A percentile compares a stretch with the other conserved stretches of the same genome.
Conservation (phyloP, 495 filamentous ascomycete species). For the Lophiotrema nucula region DNA sequence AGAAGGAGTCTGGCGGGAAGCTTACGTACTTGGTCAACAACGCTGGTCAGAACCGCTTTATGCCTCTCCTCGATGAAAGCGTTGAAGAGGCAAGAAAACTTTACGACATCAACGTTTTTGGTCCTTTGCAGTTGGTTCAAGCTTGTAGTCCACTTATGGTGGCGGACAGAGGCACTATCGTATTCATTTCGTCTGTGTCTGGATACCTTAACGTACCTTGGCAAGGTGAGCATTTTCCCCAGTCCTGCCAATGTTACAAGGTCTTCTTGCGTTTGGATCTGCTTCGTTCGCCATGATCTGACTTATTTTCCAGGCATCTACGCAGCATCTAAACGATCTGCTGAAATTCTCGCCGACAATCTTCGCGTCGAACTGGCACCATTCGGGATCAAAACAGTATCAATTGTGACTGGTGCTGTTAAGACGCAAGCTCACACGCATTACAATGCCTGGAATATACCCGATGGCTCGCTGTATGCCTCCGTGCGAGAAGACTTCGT, state of each 20-base stretch:
- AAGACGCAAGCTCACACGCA: background rate
- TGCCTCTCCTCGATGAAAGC: constrained; percentile 15
- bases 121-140: constrained; percentile 41
- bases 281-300: background rate
- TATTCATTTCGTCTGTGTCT: constrained; percentile 31
- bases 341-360: constrained; percentile 10
- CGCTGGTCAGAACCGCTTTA: constrained; percentile 6
- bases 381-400: constrained; percentile 7
- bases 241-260: background rate
- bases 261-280: too few species aligned
- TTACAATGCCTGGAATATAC: background rate
- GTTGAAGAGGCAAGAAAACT: constrained; percentile 26
- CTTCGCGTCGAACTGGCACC: constrained; percentile 23
- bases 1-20: constrained; percentile 1
- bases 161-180: constrained; percentile 38
- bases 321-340: constrained; percentile 4
- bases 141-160: constrained; percentile 48
- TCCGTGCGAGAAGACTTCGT: background rate
- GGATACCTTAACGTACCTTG: constrained; percentile 6
- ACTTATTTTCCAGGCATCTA: constrained; percentile 2
- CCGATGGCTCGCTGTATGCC: constrained; percentile 6
- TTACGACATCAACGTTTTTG: constrained; percentile 50
- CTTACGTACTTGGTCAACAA: constrained; percentile 28
- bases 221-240: constrained; percentile 13
- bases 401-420: constrained; percentile 7